Evolutionary conservation across 805 yeast species (phyloP), one percentile per base, ranked within the genome.

Genomic region (Ogataea paraovalis): DNA sequence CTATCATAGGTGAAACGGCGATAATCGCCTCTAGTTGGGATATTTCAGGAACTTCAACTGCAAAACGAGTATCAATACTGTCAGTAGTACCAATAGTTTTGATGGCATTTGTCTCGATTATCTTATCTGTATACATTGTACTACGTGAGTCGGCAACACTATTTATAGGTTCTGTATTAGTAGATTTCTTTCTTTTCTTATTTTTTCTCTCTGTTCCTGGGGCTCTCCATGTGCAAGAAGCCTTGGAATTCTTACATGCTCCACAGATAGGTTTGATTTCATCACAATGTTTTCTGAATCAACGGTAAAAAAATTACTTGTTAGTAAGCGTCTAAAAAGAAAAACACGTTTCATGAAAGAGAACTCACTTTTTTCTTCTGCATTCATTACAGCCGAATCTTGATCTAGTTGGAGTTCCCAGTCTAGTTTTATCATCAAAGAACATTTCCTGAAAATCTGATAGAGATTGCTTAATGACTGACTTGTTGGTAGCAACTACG

Each of bases 221-320:
- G 4, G 39, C 14, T 41, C 46, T 44, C 60, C 58, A 54, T 14
- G 54, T 51, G 48, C 74, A 70, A n/a, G 40, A 48, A 6, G 58
- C 54, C 13, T 59, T 56, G 23, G 66, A 49, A 41, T 61, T 65
- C 27, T 46, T 38, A 48, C 79, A 74, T n/a, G 67, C 58, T 0
- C 69, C 61, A 56, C 79, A 74, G 3, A 60, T 55, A 0, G 79
- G 79, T 49, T 65, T 66, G 3, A 52, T 51, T 47, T 73, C 72
- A 53, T 74, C 76, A 54, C 79, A 74, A 37, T 71, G 71, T 56
- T 72, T 73, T 61, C 71, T 72, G 38, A 28, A 32, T 4, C 14
- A 18, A 41, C 41, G 16, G 23, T 28, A 21, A 8, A 10, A 13
- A 28, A 20, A 30, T 8, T 14, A 18, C 9, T 40, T 39, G 54